These are phyloP conservation scores for Podila epicladia DNA, from an alignment of 192 early-diverging fungal genomes.

Conservation along the genomic window DNA sequence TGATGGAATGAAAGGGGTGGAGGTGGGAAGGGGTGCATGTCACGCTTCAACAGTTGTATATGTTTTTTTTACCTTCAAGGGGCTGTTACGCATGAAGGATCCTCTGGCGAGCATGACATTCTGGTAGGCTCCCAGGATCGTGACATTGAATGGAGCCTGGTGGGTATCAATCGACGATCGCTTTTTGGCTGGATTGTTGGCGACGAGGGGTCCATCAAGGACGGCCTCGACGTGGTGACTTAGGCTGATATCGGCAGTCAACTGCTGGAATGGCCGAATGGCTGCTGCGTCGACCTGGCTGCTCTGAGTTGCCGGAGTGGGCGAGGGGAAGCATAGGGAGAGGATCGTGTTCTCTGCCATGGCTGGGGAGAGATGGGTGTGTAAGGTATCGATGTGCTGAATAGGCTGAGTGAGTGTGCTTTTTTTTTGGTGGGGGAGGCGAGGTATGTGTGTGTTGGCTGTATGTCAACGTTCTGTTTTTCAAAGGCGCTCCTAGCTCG, in stretches of 20 bases:
- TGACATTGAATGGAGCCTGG: conserved; percentile 54
- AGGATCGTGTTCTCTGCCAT: conserved; percentile 48
- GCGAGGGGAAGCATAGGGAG: conserved; percentile 45
- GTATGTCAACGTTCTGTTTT: too few relatives aligned
- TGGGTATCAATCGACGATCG: conserved; percentile 39
- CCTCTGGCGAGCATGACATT: conserved; percentile 51
- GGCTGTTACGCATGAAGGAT: conserved; percentile 54
- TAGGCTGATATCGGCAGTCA: conserved; percentile 26
- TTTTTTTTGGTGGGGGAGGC: neutral
- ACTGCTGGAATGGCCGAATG: conserved; percentile 27
- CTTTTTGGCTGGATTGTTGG: neutral
- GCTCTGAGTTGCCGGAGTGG: conserved; percentile 8
- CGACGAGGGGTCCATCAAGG: conserved; percentile 14
- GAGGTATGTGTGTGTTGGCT: too few relatives aligned
- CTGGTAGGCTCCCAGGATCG: conserved; percentile 49
- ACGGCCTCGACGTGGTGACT: conserved; percentile 29
- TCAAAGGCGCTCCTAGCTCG: too few relatives aligned
- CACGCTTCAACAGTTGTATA: neutral
- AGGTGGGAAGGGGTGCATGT: neutral
- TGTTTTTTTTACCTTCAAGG: conserved; percentile 49
- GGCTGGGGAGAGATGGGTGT: conserved; percentile 11
- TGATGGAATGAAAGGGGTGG: neutral
- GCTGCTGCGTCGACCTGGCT: conserved; percentile 20
- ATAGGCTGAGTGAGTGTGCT: conserved; percentile 5
- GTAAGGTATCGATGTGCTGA: conserved; percentile 13